These are phyloP conservation scores for Linnemannia zychae DNA, from an alignment of 192 early-diverging fungal genomes.

Conservation along the genomic window DNA sequence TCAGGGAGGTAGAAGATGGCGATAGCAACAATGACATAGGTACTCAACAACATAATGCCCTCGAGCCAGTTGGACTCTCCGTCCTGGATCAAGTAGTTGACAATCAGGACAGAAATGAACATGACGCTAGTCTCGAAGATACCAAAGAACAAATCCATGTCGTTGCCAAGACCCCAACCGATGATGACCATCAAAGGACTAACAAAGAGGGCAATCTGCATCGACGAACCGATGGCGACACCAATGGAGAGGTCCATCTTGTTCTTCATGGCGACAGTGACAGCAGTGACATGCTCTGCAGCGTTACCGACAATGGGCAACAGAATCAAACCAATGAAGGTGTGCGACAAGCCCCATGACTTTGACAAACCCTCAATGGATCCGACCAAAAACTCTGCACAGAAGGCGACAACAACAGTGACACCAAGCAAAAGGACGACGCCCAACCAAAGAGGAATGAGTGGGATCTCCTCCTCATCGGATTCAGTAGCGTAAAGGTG, in stretches of 20 bases:
- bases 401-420: constrained; percentile 80
- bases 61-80: constrained; percentile 95
- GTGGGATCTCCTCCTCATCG: constrained; percentile 71
- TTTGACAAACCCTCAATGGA: constrained; percentile 79
- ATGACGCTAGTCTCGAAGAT: constrained; percentile 87
- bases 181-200: constrained; percentile 80
- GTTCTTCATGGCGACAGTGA: constrained; percentile 88
- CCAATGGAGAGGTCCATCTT: constrained; percentile 88
- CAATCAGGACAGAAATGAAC: constrained; percentile 89
- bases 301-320: constrained; percentile 93
- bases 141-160: constrained; percentile 86
- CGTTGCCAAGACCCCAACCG: constrained; percentile 82
- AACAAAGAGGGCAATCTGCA: constrained; percentile 90
- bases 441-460: constrained; percentile 70
- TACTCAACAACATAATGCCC: constrained; percentile 85
- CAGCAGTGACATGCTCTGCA: constrained; percentile 82
- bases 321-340: constrained; percentile 94
- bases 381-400: constrained; percentile 86
- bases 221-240: constrained; percentile 83
- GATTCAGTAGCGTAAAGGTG: constrained; percentile 56
- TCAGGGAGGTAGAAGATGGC: constrained; percentile 83
- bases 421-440: constrained; percentile 68
- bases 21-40: constrained; percentile 87
- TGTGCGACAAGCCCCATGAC: constrained; percentile 75
- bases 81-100: constrained; percentile 85